Evolutionary conservation across 2,329 filamentous ascomycete genomes (phyloP).

Genomic region (Fusarium stilboides): DNA sequence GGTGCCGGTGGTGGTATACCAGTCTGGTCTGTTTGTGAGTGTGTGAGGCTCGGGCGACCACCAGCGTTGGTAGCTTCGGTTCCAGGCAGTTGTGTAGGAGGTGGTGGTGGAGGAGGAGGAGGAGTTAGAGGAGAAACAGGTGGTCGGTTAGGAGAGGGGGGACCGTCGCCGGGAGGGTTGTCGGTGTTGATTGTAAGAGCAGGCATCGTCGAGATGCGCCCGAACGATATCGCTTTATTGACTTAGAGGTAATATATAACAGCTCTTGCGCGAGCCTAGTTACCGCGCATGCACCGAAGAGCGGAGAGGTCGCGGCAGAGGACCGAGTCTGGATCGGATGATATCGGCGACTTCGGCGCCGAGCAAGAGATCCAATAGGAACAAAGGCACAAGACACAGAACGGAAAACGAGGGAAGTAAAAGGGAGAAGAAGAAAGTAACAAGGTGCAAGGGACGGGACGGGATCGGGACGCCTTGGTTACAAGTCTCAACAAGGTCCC

Average conservation of each 20-base stretch:
- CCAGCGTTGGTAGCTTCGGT: slow-evolving; percentile 40
- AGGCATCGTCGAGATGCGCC: slow-evolving; percentile 48
- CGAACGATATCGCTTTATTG: slow-evolving; percentile 16
- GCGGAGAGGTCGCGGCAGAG: slow-evolving; percentile 27
- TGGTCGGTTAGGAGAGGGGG: slow-evolving; percentile 64
- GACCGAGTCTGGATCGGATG: slow-evolving; percentile 14
- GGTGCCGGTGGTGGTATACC: slow-evolving; percentile 64
- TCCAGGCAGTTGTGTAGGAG: slow-evolving; percentile 54
- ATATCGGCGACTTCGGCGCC: slow-evolving; percentile 9
- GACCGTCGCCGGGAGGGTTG: slow-evolving; percentile 50
- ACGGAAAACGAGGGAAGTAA: slow-evolving; percentile 4
- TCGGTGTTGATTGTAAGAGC: slow-evolving; percentile 53
- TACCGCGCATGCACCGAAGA: slow-evolving; percentile 26
- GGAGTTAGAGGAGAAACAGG: slow-evolving; percentile 71
- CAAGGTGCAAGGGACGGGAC: not conserved
- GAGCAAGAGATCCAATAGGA: slow-evolving; percentile 22
- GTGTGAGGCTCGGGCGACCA: slow-evolving; percentile 59
- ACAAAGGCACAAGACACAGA: slow-evolving; percentile 4
- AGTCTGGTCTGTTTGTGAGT: slow-evolving; percentile 61
- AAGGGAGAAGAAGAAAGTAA: slow-evolving; percentile 3
- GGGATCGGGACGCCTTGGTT: slow-evolving; percentile 5
- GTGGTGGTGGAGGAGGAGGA: slow-evolving; percentile 52
- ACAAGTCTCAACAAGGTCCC: slow-evolving; percentile 21
- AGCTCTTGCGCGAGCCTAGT: slow-evolving; percentile 22
- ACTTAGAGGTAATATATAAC: slow-evolving; percentile 12